Evolutionary conservation across 192 early-diverging fungal species (phyloP), one percentile per base, ranked within the genome.

Genomic region (Linnemannia elongata): DNA sequence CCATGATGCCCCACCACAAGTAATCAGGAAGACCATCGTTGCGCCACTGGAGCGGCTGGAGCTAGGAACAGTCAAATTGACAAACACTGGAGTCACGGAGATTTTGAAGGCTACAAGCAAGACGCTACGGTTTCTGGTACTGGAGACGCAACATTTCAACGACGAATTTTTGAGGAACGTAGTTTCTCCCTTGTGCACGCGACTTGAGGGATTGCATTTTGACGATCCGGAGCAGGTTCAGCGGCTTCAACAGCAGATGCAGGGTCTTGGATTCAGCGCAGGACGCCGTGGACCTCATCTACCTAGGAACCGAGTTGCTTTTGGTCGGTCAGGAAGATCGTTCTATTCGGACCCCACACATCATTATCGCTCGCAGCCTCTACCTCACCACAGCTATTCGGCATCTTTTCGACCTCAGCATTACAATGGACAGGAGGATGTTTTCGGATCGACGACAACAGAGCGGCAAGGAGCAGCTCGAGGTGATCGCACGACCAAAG

Each of bases 1-100:
- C 73, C 3, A 30, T 6, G 38, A 9, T 7, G 1, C n/a, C 15
- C 18, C 57, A 35, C 12, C n/a, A 27, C 30, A n/a, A 36, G 8
- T n/a, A 6, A 36, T 36, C 10, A 75, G 78, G 55, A 86, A 75
- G 38, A 30, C 27, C 12, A 81, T 87, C 12, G 45, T 87, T 15
- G 85, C 85, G 36, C 85, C 85, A 42, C 47, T 87, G 63, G 78
- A 87, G 38, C 41, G 85, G n/a, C 57, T 87, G 20, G 85, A 87
- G 63, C 38, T 87, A 0, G 85, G 85, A 8, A 87, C 72, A 1
- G 72, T 78, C 27, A 81, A 81, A 45, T 27, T 87, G 68, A 78
- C 85, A 1, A 78, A 24, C 9, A 60, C 75, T 22, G 79, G 76
- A 17, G 39, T 87, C 54, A 24, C 79, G 0, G 85, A 81, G 27